Evolutionary conservation across 1,284 basidiomycete genomes (phyloP).

Genomic region (Cystobasidium pallidum): DNA sequence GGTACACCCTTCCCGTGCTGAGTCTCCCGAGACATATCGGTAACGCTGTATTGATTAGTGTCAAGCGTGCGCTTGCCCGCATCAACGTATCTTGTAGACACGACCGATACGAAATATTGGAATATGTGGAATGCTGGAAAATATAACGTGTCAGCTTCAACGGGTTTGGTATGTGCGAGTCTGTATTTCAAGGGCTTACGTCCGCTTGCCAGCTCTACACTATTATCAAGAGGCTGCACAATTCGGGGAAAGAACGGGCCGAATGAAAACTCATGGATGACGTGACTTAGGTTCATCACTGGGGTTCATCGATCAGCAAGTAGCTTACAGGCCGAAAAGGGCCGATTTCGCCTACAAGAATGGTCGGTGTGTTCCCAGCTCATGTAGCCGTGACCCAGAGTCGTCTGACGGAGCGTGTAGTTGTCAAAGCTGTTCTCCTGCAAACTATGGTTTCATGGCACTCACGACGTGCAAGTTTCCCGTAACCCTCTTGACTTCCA

Average conservation of each 20-base stretch:
- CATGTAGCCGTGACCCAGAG: conserved; percentile 89
- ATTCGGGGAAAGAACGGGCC: conserved; percentile 96
- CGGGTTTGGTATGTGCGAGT: too few relatives aligned
- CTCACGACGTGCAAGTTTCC: conserved; percentile 60
- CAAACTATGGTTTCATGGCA: background rate
- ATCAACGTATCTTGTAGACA: conserved; percentile 90
- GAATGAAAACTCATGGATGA: conserved; percentile 95
- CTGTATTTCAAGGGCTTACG: conserved; percentile 62
- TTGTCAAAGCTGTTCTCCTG: background rate
- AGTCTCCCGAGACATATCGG: conserved; percentile 80
- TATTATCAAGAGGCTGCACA: conserved; percentile 85
- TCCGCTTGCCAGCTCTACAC: conserved; percentile 74
- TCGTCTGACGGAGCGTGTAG: conserved; percentile 62
- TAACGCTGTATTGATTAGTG: conserved; percentile 94
- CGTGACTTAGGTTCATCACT: conserved; percentile 97
- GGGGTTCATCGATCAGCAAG: background rate
- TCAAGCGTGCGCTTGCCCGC: conserved; percentile 63
- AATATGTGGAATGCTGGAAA: conserved; percentile 85
- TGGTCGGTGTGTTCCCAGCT: conserved; percentile 87
- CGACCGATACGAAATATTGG: conserved; percentile 92
- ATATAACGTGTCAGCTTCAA: background rate
- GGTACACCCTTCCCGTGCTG: conserved; percentile 79
- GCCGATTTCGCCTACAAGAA: conserved; percentile 61
- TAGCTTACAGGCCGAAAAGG: background rate
- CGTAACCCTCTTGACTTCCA: conserved; percentile 87